Evolutionary conservation across 257 asterid species (phyloP), one percentile per base, ranked within the genome.

Genomic region (Capsicum rhomboideum): DNA sequence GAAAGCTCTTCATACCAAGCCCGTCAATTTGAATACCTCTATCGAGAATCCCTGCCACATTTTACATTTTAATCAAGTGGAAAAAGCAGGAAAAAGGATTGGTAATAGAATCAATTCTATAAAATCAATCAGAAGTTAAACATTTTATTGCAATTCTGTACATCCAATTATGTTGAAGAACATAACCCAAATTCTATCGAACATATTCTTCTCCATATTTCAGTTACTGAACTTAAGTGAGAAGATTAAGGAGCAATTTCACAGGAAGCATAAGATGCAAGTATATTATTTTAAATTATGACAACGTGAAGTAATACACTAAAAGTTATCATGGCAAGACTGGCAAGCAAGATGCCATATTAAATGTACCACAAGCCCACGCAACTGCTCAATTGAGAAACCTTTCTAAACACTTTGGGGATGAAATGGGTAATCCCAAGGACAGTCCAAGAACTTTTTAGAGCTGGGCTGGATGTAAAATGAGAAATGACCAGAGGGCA

Each of bases 21-120:
- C 99, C 99, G 64, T 95, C 98, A 91, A 94, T 95, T 67, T 97
- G 97, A 74, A 97, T 88, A 83, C 98, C 98, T 89, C 92, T 95
- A 79, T 97, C 98, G 82, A 97, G 97, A 85, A 97, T 93, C 89
- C 99, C 99, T 97, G 93, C 84, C 80, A 79, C 59, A 86, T 80
- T 78, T 74, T 55, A 64, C 50, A 82, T 67, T 8, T 75, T 23
- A 75, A 50, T 75, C 81, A 75, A 29, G 44, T 17, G 44, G 44
- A 53, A 26, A 26, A 75, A 8, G 63, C 1, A 75, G 61, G 23
- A 78, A 21, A 79, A 61, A 23, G 12, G 67, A 84, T 61, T 14
- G 49, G 77, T 68, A 83, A 79, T 64, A 77, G 71, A 75, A 69
- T 78, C 84, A 85, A 69, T 34, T 53, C n/a, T 18, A 83, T 54